Percentiles rank a stretch among this genome's conserved stretches.
phyloP scores from a whole-genome alignment of 805 yeast genomes.

The Zygoascus tannicola region DNA sequence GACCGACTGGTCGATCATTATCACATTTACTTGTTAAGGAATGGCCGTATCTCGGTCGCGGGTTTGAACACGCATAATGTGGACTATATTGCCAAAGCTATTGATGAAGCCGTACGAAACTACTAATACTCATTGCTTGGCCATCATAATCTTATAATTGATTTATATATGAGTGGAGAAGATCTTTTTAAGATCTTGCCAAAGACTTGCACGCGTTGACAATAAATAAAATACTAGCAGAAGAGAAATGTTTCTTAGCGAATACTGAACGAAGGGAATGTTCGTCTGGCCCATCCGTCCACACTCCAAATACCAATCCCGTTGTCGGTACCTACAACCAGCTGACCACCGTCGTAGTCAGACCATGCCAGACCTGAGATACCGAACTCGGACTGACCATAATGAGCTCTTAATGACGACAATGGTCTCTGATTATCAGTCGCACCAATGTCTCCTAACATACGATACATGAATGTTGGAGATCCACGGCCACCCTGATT shows the following conservation, averaged over 20 bases:
- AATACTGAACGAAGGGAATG: slow-evolving; percentile 20
- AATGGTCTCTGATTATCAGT: not conserved
- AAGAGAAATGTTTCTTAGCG: slow-evolving; percentile 16
- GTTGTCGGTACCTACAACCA: slow-evolving; percentile 54
- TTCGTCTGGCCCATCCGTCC: slow-evolving; percentile 30
- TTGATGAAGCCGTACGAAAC: slow-evolving; percentile 54
- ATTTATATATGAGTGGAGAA: no score
- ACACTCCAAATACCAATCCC: slow-evolving; percentile 66
- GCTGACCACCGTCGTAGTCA: slow-evolving; percentile 40
- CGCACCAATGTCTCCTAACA: not conserved
- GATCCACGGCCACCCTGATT: not conserved
- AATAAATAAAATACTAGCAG: no score
- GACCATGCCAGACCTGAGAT: slow-evolving; percentile 57
- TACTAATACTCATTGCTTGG: no score
- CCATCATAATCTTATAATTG: no score
- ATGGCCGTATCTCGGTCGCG: slow-evolving; percentile 90
- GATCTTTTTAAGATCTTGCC: no score
- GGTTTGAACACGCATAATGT: slow-evolving; percentile 80
- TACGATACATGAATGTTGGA: not conserved
- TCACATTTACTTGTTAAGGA: slow-evolving; percentile 69
- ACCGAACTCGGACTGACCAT: slow-evolving; percentile 34
- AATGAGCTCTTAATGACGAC: not conserved
- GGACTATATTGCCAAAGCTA: slow-evolving; percentile 65
- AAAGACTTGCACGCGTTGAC: no score
- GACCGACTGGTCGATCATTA: slow-evolving; percentile 64